Base-by-base conservation (phyloP, 345 rosid genomes). In the Turnera subulata region DNA sequence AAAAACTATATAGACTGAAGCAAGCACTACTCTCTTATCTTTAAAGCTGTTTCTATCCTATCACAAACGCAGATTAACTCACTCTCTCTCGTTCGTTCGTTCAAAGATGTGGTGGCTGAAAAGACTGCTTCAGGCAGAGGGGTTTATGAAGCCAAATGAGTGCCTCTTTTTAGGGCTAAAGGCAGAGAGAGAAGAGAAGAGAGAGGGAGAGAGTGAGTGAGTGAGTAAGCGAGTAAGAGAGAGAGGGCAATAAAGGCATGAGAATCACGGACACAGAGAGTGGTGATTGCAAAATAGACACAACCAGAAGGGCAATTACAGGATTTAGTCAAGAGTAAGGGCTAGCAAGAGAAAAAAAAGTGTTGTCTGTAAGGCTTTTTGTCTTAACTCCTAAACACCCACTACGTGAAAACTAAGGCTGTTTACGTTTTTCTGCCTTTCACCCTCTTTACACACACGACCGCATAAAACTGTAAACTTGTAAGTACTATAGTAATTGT, bases 91-190 rank as follows among this genome's bases (percentile, higher is more conserved):
- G 20, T 29, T 43, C 39, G 44, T 56, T 55, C 56, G 32, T 62
- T 54, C 33, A 33, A 45, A 6, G 20, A 24, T 42, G 19, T 65
- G 61, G 63, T 56, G 67, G 66, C 70, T 72, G 72, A 65, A 69
- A 73, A 46, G 79, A 56, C 73, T 59, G 72, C 59, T 37, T 39
- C 50, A 7, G 56, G 55, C 64, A 78, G n/a, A n/a, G 59, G 70
- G 63, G 72, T 51, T 75, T 81, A 77, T 53, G 80, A 73, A 77
- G 86, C 51, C 35, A 66, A 76, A 71, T 39, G 75, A 65, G 62
- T 21, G 70, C 63, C 70, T 44, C 71, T 54, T 71, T 75, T 69
- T 66, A 72, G 78, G 85, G 78, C 46, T 61, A 78, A 59, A 66
- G 47, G 57, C 52, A 39, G 49, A 21, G 1, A 44, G 22, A 18